Base-by-base conservation (phyloP, 306 rosid genomes). In the Luffa aegyptiaca region DNA sequence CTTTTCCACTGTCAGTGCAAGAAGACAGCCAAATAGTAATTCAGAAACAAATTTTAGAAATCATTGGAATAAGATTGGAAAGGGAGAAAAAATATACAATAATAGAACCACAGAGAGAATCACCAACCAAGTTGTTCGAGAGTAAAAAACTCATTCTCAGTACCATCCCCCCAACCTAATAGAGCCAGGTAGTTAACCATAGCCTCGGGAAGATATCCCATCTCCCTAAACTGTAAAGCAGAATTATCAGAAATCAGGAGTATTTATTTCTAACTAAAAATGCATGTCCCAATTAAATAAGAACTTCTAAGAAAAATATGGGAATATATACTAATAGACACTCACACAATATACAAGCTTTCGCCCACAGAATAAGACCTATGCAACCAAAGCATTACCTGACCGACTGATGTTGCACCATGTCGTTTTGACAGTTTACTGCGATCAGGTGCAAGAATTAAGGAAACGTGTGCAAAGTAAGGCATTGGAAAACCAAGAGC, bases 101-200 rank as follows among this genome's bases (percentile, higher is more conserved):
- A 79, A 75, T 48, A 69, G 69, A 81, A 42, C 26, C 55, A 17
- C 37, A 44, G 58, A 44, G 55, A 68, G 37, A 69, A 71, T 45
- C 75, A 86, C 96, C 69, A 80, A 95, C 99, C 97, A 63, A 95
- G 99, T 80, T 93, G 91, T 78, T 89, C 46, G 35, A 48, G 63
- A 57, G 63, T 74, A 84, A 87, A 95, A 84, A 95, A 95, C 82
- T 95, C 97, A 82, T 95, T 91, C 81, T 93, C 99, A 4, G 97
- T 95, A 64, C 97, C 97, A 84, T 95, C 97, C 2, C 98, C 97
- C 98, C 98, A 95, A 79, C 98, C 97, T 89, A 95, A 90, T 74
- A 95, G 84, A 57, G 98, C 97, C 79, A 95, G 57, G 79, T 95
- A 95, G 88, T 95, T 95, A 81, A 87, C 95, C 96, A 95, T 89